Evolutionary conservation across 2,329 filamentous ascomycete genomes (phyloP), one percentile per base, ranked within the genome.

Genomic region (Aspergillus texensis): DNA sequence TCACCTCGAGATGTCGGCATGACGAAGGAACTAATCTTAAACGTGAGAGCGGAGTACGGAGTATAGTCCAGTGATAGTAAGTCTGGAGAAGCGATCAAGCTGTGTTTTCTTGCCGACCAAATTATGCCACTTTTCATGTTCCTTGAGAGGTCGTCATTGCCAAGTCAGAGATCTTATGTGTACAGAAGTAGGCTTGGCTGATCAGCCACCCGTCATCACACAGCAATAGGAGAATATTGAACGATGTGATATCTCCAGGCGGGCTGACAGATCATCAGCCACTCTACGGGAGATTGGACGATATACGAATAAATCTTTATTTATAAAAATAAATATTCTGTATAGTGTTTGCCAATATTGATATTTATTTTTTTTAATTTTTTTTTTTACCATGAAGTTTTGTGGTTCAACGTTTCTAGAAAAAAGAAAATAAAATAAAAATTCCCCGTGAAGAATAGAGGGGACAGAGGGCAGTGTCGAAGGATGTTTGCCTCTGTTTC

Each of bases 211-310:
- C 60, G 62, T 61, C 61, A 63, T 58, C 65, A 64, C 64, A 60
- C 53, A 64, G 59, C 66, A 65, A 62, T 60, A 68, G 62, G 62
- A 65, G 64, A 64, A 65, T 65, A 65, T 57, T 57, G 57, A 26
- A 57, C 26, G 60, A 66, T 66, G 62, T 66, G 66, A 68, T 66
- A 58, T 61, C 62, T 66, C 58, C 34, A 41, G n/a, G 30, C 28
- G 45, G 28, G 36, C 64, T 60, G 66, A 68, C 66, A 65, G 66
- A 67, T 68, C 66, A 65, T 57, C 61, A 43, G 45, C 62, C 57
- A 52, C 46, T 60, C 34, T 26, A 46, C 34, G 52, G 24, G 36
- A 52, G 14, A 30, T 39, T 48, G 28, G 36, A 21, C 19, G 43
- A 60, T 52, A 34, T 48, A 16, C 52, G 19, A 21, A 30, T 41